Evolutionary conservation across 768 basidiomycete species (phyloP).

Genomic region (Rhizopogon vinicolor): DNA sequence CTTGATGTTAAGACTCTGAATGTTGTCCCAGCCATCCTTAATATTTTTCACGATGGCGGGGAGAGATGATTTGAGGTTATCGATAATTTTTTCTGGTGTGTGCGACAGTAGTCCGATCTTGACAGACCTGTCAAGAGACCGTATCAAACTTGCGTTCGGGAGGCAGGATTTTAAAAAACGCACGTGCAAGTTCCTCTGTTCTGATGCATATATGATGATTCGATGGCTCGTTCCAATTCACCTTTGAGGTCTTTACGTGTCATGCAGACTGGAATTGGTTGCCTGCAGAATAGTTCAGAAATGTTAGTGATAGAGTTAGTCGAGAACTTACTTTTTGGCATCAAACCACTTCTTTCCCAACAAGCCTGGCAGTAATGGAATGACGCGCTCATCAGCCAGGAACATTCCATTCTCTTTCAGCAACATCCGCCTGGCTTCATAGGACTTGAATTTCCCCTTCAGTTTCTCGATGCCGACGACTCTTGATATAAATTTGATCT

Average conservation of each 20-base stretch:
- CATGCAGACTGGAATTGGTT: constrained; percentile 92
- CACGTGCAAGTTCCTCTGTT: constrained; percentile 92
- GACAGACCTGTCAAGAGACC: constrained; percentile 53
- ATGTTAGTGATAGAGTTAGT: constrained; percentile 2
- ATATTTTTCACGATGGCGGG: constrained; percentile 70
- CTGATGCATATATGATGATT: constrained; percentile 94
- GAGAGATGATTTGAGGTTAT: constrained; percentile 74
- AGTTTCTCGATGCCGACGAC: constrained; percentile 91
- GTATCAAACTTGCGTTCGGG: background rate
- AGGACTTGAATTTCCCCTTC: constrained; percentile 89
- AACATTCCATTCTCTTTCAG: constrained; percentile 90
- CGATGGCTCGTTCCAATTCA: constrained; percentile 89
- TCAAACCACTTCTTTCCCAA: constrained; percentile 90
- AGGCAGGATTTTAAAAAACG: constrained; percentile 25
- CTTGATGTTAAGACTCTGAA: constrained; percentile 87
- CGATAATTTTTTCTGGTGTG: constrained; percentile 64
- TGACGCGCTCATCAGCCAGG: constrained; percentile 86
- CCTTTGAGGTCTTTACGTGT: constrained; percentile 86
- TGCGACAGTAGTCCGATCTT: constrained; percentile 79
- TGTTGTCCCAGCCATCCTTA: constrained; percentile 84
- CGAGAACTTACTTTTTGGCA: constrained; percentile 79
- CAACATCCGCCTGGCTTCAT: constrained; percentile 76
- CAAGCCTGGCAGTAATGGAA: constrained; percentile 82
- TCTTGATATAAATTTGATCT: constrained; percentile 85
- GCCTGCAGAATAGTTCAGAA: constrained; percentile 41